Evolutionary conservation across 495 filamentous ascomycete species (phyloP).

Genomic region (Hypoxylon lienhwacheense): DNA sequence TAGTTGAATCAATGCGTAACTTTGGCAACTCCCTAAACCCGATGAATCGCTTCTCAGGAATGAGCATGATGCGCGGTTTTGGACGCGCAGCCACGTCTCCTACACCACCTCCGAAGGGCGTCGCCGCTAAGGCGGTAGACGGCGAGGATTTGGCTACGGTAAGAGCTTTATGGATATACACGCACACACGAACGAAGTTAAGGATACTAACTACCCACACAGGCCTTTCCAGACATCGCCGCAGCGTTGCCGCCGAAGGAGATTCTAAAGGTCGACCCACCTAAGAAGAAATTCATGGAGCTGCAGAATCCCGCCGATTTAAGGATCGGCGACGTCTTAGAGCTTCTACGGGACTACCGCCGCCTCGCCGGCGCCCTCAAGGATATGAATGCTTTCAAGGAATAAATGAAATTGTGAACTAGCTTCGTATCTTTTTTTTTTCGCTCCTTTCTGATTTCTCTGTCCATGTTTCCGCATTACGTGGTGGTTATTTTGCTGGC

Average conservation of each 20-base stretch:
- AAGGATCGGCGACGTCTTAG: constrained; percentile 76
- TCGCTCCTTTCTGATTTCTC: background rate
- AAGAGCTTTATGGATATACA: constrained; percentile 9
- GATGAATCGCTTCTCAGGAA: constrained; percentile 71
- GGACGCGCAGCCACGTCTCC: constrained; percentile 55
- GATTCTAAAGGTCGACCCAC: constrained; percentile 63
- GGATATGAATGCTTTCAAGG: constrained; percentile 60
- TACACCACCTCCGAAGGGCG: constrained; percentile 37
- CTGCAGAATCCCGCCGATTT: constrained; percentile 75
- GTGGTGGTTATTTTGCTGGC: too few species aligned
- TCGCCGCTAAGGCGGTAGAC: constrained; percentile 38
- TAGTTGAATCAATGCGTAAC: constrained; percentile 79
- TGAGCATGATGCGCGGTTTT: constrained; percentile 72
- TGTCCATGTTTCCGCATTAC: too few species aligned
- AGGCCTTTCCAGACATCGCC: constrained; percentile 65
- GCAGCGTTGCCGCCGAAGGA: constrained; percentile 54
- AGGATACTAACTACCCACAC: constrained; percentile 9
- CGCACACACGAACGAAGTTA: background rate
- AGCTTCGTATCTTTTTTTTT: background rate
- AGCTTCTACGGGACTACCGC: constrained; percentile 85
- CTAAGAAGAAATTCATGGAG: constrained; percentile 80
- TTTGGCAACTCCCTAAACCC: constrained; percentile 83
- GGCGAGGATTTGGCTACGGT: constrained; percentile 57
- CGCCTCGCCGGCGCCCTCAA: constrained; percentile 70
- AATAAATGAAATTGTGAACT: constrained; percentile 24